These are phyloP conservation scores for Pythium vanterpoolii DNA, from an alignment of 352 stramenopile species.

Conservation along the genomic window DNA sequence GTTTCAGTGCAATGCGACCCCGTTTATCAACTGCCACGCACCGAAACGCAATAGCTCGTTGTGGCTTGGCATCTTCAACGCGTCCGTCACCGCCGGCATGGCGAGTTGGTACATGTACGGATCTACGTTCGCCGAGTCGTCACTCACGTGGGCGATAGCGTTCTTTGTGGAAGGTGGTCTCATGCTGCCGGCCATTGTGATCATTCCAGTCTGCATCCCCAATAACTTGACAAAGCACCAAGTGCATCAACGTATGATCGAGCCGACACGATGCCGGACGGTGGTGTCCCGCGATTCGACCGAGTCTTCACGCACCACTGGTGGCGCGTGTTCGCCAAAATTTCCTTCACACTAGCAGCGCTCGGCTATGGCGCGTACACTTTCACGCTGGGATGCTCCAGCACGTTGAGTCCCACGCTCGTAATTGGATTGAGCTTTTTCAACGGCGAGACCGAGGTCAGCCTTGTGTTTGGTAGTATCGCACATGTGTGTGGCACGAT, in stretches of 20 bases:
- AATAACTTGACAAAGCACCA: conserved; percentile 46
- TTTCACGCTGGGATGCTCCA: conserved; percentile 84
- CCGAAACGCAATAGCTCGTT: conserved; percentile 63
- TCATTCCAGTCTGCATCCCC: conserved; percentile 64
- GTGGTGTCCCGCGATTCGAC: conserved; percentile 30
- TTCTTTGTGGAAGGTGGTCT: conserved; percentile 85
- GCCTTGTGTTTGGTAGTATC: conserved; percentile 83
- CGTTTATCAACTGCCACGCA: conserved; percentile 91
- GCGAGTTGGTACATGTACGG: conserved; percentile 80
- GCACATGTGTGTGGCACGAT: conserved; percentile 81
- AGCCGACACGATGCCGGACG: neutral
- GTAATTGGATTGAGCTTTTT: conserved; percentile 88
- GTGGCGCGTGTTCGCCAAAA: conserved; percentile 1
- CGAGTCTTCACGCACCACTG: neutral
- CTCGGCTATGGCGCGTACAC: conserved; percentile 83
- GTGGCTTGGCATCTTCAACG: conserved; percentile 92
- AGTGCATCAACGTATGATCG: conserved; percentile 9
- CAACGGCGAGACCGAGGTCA: conserved; percentile 69
- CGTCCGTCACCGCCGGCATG: conserved; percentile 65
- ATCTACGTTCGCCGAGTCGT: conserved; percentile 53
- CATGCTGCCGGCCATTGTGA: conserved; percentile 50
- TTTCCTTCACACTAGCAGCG: conserved; percentile 67
- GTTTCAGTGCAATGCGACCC: conserved; percentile 91
- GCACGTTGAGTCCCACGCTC: conserved; percentile 83
- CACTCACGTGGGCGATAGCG: conserved; percentile 66